Conservation (phyloP, 129 eudicot genomes). For the carrot (Daucus carota) region DH1_v3.0 NC_030388.2:4693501-4694000, state of each 20-base stretch:
- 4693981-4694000: background rate
- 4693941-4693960: background rate
- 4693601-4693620: too few species aligned
- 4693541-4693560: too few species aligned
- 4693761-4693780: background rate
- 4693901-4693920: background rate
- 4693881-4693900: background rate
- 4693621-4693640: constrained; percentile 5
- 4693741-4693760: background rate
- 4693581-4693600: too few species aligned
- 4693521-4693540: too few species aligned
- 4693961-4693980: background rate
- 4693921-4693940: background rate
- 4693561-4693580: too few species aligned
- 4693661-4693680: background rate
- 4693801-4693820: constrained; percentile 5
- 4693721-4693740: background rate
- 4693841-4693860: background rate
- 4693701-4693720: background rate
- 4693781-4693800: background rate
- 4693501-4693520: too few species aligned
- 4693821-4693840: background rate
- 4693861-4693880: background rate
- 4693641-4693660: background rate
- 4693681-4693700: background rate